Percentiles rank a stretch among this genome's conserved stretches.
Conservation (phyloP, 768 basidiomycete genomes). For the Termitomyces sp. region DNA sequence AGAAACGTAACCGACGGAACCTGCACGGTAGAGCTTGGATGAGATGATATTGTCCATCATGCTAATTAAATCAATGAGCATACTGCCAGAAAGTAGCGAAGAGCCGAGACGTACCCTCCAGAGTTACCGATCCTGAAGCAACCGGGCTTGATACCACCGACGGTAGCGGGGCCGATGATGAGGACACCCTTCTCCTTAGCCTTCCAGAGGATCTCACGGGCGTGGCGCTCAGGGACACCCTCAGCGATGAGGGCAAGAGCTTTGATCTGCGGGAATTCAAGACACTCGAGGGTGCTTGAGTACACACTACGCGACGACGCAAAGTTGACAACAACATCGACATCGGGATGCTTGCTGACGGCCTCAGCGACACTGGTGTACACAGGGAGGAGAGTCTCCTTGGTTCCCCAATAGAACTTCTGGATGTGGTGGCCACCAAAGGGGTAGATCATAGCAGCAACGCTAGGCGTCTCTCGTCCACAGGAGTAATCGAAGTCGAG, state of each 20-base stretch:
- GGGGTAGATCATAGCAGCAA: constrained; percentile 99
- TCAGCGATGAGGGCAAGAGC: constrained; percentile 93
- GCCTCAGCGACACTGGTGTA: constrained; percentile 93
- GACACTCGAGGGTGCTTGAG: constrained; percentile 88
- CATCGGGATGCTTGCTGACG: constrained; percentile 91
- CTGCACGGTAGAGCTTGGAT: constrained; percentile 96
- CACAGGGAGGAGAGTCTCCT: constrained; percentile 96
- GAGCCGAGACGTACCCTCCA: constrained; percentile 64
- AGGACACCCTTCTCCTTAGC: constrained; percentile 84
- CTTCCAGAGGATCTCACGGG: constrained; percentile 90
- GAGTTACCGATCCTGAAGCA: constrained; percentile 99
- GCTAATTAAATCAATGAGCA: constrained; percentile 30
- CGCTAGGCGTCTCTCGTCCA: constrained; percentile 84
- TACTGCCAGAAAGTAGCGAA: not conserved
- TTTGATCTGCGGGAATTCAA: constrained; percentile 55
- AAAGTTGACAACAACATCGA: constrained; percentile 98
- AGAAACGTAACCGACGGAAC: constrained; percentile 97
- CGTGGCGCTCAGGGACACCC: constrained; percentile 97
- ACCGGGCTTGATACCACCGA: constrained; percentile 99
- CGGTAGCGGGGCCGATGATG: constrained; percentile 94
- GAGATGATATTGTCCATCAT: constrained; percentile 99
- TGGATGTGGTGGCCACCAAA: constrained; percentile 99
- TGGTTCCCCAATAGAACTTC: constrained; percentile 99
- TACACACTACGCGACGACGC: constrained; percentile 93
- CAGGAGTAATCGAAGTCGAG: constrained; percentile 99